Evolutionary conservation across 331 rosid species (phyloP).

Genomic region (Stylosanthes scabra): DNA sequence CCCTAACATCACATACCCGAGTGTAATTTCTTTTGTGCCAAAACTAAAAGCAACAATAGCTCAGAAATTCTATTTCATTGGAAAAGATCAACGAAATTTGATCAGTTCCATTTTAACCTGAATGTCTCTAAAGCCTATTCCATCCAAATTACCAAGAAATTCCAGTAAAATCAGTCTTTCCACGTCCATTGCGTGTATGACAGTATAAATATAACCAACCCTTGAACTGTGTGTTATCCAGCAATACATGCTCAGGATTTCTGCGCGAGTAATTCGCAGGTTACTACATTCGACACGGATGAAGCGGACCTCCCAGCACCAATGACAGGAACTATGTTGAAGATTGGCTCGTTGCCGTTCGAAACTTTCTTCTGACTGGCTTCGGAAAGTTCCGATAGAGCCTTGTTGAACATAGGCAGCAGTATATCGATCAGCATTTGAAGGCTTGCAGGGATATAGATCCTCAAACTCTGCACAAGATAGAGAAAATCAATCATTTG

Average conservation of each 20-base stretch:
- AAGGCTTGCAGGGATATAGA: conserved; percentile 70
- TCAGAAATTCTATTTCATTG: too few relatives aligned
- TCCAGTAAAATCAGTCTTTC: conserved; percentile 3
- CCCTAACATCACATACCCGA: neutral
- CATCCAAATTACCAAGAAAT: conserved; percentile 26
- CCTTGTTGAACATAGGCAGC: conserved; percentile 56
- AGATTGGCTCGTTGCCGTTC: conserved; percentile 59
- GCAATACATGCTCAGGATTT: conserved; percentile 51
- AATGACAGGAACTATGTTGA: conserved; percentile 88
- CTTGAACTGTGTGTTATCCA: neutral
- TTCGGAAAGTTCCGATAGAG: conserved; percentile 62
- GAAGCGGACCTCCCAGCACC: conserved; percentile 75
- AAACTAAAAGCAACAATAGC: too few relatives aligned
- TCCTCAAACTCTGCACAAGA: conserved; percentile 73
- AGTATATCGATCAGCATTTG: conserved; percentile 55
- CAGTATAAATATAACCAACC: conserved; percentile 9
- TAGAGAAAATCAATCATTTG: conserved; percentile 33
- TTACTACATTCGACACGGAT: conserved; percentile 66
- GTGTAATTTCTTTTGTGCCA: neutral
- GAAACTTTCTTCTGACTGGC: conserved; percentile 44
- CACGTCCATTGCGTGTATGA: conserved; percentile 5
- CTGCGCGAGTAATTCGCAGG: conserved; percentile 82
- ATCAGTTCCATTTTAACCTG: neutral
- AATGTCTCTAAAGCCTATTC: conserved; percentile 13
- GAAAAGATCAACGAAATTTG: too few relatives aligned